These are phyloP conservation scores for Solanum chmielewskii DNA, from an alignment of 257 asterid species.

Conservation along the genomic window DNA sequence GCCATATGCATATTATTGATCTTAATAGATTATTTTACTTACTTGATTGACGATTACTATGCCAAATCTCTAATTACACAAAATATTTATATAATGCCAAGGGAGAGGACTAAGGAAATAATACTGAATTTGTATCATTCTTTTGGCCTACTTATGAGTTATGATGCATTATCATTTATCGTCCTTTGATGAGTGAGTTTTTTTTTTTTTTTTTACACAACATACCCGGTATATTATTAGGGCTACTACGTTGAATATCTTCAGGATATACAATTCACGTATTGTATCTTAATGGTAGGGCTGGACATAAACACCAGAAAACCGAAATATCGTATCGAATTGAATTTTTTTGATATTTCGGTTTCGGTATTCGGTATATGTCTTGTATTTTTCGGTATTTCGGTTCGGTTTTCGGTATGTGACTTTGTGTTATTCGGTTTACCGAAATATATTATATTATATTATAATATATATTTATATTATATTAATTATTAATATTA, in stretches of 20 bases:
- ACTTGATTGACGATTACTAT: neutral
- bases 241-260: neutral
- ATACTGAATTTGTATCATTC: neutral
- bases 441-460: too few species aligned
- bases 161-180: neutral
- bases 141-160: neutral
- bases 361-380: too few species aligned
- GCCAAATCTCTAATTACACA: neutral
- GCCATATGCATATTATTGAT: neutral
- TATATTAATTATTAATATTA: too few species aligned
- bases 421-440: too few species aligned
- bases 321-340: too few species aligned
- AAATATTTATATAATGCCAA: neutral
- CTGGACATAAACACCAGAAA: too few species aligned
- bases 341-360: too few species aligned
- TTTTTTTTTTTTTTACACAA: too few species aligned
- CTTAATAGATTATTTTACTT: neutral
- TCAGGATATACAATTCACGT: neutral
- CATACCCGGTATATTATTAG: neutral
- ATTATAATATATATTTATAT: too few species aligned
- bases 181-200: neutral
- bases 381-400: too few species aligned
- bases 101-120: neutral
- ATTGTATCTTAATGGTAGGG: neutral
- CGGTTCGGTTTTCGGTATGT: too few species aligned